Conservation (phyloP, 2,329 filamentous ascomycete genomes). For the Purpureocillium lavendulum region DNA sequence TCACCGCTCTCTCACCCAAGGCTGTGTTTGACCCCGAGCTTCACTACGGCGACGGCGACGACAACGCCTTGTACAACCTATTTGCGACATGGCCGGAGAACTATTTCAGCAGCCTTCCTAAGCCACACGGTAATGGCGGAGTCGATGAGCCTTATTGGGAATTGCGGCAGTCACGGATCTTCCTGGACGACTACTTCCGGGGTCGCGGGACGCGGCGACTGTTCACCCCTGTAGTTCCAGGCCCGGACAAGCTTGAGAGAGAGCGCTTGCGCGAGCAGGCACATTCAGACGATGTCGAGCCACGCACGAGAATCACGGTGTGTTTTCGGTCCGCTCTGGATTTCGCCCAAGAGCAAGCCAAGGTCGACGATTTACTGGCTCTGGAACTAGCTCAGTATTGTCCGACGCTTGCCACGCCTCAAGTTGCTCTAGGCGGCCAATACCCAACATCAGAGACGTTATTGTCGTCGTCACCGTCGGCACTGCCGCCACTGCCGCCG, state of each 20-base stretch:
- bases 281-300: neutral
- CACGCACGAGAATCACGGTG: neutral
- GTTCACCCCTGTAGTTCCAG: neutral
- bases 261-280: neutral
- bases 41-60: neutral
- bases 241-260: slow-evolving; percentile 1
- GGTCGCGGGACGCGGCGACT: neutral
- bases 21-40: neutral
- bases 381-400: too few relatives aligned
- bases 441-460: neutral
- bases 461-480: too few relatives aligned
- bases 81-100: slow-evolving; percentile 2
- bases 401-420: too few relatives aligned
- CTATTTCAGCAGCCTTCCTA: neutral
- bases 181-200: neutral
- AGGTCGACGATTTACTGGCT: too few relatives aligned
- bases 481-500: neutral
- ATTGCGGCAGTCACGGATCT: slow-evolving; percentile 1
- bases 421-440: neutral
- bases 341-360: neutral
- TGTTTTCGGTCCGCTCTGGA: neutral
- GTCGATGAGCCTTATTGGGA: slow-evolving; percentile 1
- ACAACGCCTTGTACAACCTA: slow-evolving; percentile 1
- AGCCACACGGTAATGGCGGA: slow-evolving; percentile 1
- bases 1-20: neutral